These are phyloP conservation scores for Diutina catenulata DNA, from an alignment of 1,139 yeast species.

Conservation along the genomic window DNA sequence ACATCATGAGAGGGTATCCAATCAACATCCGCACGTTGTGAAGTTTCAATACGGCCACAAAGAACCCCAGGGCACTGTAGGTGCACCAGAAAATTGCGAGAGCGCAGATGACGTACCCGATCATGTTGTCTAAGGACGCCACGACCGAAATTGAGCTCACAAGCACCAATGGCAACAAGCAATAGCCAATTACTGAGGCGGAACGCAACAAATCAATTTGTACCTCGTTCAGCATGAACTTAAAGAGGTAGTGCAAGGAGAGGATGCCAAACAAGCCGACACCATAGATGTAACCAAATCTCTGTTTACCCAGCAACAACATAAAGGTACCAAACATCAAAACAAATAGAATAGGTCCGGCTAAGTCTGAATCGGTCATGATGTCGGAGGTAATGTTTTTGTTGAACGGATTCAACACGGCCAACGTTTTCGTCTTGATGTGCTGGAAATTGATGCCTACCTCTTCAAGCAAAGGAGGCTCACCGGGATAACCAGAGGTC, in stretches of 20 bases:
- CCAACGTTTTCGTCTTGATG: slow-evolving; percentile 72
- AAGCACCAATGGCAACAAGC: slow-evolving; percentile 79
- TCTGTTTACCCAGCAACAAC: slow-evolving; percentile 81
- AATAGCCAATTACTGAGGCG: slow-evolving; percentile 89
- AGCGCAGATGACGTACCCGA: slow-evolving; percentile 64
- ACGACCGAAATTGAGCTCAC: slow-evolving; percentile 68
- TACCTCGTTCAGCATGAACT: slow-evolving; percentile 61
- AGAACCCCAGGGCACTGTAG: slow-evolving; percentile 85
- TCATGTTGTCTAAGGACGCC: slow-evolving; percentile 51
- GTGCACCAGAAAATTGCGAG: slow-evolving; percentile 89
- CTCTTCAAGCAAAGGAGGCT: slow-evolving; percentile 86
- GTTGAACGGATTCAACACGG: slow-evolving; percentile 73
- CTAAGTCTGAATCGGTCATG: slow-evolving; percentile 84
- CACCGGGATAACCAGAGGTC: slow-evolving; percentile 87
- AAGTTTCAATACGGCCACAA: slow-evolving; percentile 74
- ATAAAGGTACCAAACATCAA: slow-evolving; percentile 78
- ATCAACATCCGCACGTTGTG: slow-evolving; percentile 81
- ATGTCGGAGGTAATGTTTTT: slow-evolving; percentile 54
- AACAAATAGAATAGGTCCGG: slow-evolving; percentile 91
- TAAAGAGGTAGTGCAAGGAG: slow-evolving; percentile 73
- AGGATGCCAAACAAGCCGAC: slow-evolving; percentile 88
- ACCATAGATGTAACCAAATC: slow-evolving; percentile 94
- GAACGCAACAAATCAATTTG: slow-evolving; percentile 62
- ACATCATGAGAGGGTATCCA: slow-evolving; percentile 88
- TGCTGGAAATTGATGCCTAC: slow-evolving; percentile 87